These are phyloP conservation scores for Pleodorina starrii DNA, from an alignment of 139 green algal genomes.

Conservation along the genomic window DNA sequence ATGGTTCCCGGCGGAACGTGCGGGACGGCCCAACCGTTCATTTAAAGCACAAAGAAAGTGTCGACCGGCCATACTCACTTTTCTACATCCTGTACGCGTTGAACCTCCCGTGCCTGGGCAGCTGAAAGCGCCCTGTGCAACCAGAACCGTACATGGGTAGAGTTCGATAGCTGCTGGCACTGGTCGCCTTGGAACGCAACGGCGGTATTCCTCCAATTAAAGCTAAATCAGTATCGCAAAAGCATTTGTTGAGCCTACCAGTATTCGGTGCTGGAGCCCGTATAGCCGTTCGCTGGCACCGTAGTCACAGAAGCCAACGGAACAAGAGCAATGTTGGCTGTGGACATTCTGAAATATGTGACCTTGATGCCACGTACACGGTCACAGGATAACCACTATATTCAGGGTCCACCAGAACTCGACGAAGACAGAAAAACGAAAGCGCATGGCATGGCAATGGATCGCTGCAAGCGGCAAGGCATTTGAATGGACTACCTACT, in stretches of 20 bases:
- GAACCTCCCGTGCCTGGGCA: background rate
- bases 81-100: background rate
- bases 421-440: background rate
- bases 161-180: background rate
- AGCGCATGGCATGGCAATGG: background rate
- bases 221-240: too few species aligned
- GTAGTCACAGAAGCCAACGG: background rate
- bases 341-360: background rate
- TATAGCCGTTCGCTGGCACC: constrained; percentile 20
- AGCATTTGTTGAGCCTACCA: background rate
- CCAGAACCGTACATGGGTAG: background rate
- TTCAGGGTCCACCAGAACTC: too few species aligned
- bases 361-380: too few species aligned
- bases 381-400: too few species aligned
- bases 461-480: too few species aligned
- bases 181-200: background rate
- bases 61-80: too few species aligned
- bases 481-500: too few species aligned
- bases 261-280: constrained; percentile 31
- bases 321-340: background rate
- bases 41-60: too few species aligned
- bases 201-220: too few species aligned
- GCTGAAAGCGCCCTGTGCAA: background rate
- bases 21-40: too few species aligned
- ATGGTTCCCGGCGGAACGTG: too few species aligned